Base-by-base conservation (phyloP, 768 basidiomycete species). In the Rubroboletus pulcherrimus region DNA sequence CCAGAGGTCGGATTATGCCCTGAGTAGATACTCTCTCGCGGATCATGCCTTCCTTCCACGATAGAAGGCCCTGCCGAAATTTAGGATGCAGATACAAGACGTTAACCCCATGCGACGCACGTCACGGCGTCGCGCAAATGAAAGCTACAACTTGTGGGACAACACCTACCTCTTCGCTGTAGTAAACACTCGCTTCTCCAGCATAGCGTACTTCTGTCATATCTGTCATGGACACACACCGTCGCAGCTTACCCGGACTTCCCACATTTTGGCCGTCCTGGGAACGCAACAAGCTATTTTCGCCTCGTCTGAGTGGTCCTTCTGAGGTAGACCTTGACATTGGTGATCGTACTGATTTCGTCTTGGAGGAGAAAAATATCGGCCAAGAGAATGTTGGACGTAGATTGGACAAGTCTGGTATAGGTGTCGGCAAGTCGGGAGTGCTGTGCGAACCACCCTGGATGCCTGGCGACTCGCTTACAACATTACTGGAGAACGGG, bases 11-110 rank as follows among this genome's bases (percentile, higher is more conserved):
- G n/a, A 93, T 75, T n/a, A 86, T 70, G 7, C 97, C 97, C 10
- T 79, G 80, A 1, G 85, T 89, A 2, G 89, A 87, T 29, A 98
- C 84, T 19, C 97, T 81, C 71, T 98, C 96, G 35, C 96, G 83
- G 52, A 98, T 91, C 86, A 98, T 97, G 37, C 78, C 75, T 49
- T 80, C 80, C 55, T 69, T 70, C 75, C 77, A 78, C 14, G 61
- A 60, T 19, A 58, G 57, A 31, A 64, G 58, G 56, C 75, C 71
- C 77, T 81, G 58, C 31, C 34, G 4, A 55, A 21, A 47, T 41
- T 41, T 11, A 38, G 17, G 14, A 51, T 39, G 21, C 24, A 44
- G 40, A 57, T 31, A 19, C 26, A 53, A 55, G 9, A 53, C 34
- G 48, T 59, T 42, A 54, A 34, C 47, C 12, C 2, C 29, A 24